Conservation (phyloP, 352 stramenopile genomes). For the Phytophthora fragariae region DNA sequence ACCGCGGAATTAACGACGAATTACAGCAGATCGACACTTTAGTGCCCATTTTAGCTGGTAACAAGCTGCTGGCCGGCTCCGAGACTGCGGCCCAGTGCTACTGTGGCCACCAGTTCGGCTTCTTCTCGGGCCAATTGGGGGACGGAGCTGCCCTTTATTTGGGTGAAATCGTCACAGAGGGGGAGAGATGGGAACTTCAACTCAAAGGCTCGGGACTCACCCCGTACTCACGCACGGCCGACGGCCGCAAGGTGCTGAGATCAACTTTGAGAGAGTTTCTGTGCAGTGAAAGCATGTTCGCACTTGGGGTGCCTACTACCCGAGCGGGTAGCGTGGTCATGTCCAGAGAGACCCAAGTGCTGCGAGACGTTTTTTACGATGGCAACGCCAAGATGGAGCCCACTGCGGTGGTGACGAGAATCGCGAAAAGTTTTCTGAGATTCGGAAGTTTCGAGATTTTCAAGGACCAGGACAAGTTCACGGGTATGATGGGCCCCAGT, state of each 20-base stretch:
- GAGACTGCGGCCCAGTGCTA: slow-evolving; percentile 91
- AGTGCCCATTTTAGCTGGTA: slow-evolving; percentile 72
- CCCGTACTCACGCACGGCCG: slow-evolving; percentile 94
- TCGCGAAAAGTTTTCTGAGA: slow-evolving; percentile 94
- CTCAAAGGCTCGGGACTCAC: slow-evolving; percentile 97
- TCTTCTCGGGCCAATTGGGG: slow-evolving; percentile 92
- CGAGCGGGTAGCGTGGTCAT: slow-evolving; percentile 85
- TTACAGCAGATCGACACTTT: slow-evolving; percentile 52
- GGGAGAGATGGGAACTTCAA: slow-evolving; percentile 93
- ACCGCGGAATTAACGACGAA: slow-evolving; percentile 22
- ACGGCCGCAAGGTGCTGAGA: slow-evolving; percentile 93
- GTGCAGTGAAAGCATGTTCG: slow-evolving; percentile 96
- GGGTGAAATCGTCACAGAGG: slow-evolving; percentile 74
- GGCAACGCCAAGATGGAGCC: slow-evolving; percentile 86
- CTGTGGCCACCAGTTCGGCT: slow-evolving; percentile 93
- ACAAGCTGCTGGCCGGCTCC: slow-evolving; percentile 74
- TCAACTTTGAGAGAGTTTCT: slow-evolving; percentile 98
- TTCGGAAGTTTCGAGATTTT: slow-evolving; percentile 98
- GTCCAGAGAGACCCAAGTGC: slow-evolving; percentile 72
- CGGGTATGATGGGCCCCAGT: slow-evolving; percentile 74
- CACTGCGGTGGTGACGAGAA: slow-evolving; percentile 85
- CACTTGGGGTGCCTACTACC: slow-evolving; percentile 94
- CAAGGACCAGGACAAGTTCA: slow-evolving; percentile 71
- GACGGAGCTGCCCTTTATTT: slow-evolving; percentile 92
- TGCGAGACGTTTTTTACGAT: slow-evolving; percentile 92